Base-by-base conservation (phyloP, 73 alveolate species). In the Effrenium voratum region DNA sequence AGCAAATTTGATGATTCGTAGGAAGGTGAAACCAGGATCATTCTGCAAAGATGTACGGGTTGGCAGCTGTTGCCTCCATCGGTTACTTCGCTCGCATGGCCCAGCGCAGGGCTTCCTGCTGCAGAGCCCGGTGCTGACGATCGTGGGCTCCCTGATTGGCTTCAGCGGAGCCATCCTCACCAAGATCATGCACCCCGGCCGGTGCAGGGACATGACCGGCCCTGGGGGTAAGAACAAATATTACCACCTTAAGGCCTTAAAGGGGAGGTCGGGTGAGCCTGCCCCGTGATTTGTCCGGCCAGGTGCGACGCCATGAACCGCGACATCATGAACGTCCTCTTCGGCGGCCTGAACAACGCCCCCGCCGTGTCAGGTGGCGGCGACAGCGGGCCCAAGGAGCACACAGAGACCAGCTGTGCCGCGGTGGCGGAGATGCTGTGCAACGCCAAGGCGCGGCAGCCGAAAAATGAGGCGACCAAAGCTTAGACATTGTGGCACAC, bases 141-240 rank as follows among this genome's bases (percentile, higher is more conserved):
- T 99, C 80, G 99, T 99, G 57, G 99, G 99, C 26, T 98, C 99
- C 30, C 76, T 99, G 91, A 99, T 99, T 55, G 99, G 99, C 91
- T 99, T 76, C 85, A 93, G 98, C 93, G 98, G 99, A 82, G 99
- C 99, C 38, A 99, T 99, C 98, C 99, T 99, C 28, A 92, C 99
- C 24, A 99, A 99, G 83, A 99, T 99, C 93, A 99, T 99, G 99
- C 93, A 50, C 70, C 88, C 45, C 10, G 85, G 55, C 34, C 26
- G 38, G 15, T 34, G 45, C 22, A 52, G 19, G 63, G 63, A 8
- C 63, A 19, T 12, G 63, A 52, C 63, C 63, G 63, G 63, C n/a
- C n/a, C n/a, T n/a, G n/a, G n/a, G n/a, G n/a, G n/a, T n/a, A n/a
- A n/a, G n/a, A n/a, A n/a, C n/a, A n/a, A n/a, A n/a, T n/a, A n/a